Conservation (phyloP, 1,284 basidiomycete genomes). For the Phylloporus sp. region DNA sequence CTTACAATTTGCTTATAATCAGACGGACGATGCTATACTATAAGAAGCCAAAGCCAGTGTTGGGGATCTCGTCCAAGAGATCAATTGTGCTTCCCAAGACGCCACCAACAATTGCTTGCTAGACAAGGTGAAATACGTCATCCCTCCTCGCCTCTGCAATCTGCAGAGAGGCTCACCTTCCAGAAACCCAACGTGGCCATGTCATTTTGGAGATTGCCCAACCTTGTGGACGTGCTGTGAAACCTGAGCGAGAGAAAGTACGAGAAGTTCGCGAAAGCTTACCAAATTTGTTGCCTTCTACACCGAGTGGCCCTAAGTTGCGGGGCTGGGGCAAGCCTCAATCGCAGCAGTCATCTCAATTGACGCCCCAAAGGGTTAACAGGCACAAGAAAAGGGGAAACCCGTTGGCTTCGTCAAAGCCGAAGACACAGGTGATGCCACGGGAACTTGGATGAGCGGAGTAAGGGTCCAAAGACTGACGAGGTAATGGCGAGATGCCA, state of each 20-base stretch:
- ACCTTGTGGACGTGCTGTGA: conserved; percentile 88
- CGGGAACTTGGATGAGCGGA: conserved; percentile 46
- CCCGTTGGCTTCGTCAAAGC: conserved; percentile 84
- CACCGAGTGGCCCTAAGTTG: conserved; percentile 75
- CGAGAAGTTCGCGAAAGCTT: conserved; percentile 71
- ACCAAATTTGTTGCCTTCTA: conserved; percentile 43
- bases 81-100: conserved; percentile 69
- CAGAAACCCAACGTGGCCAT: conserved; percentile 92
- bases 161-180: conserved; percentile 93
- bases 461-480: conserved; percentile 71
- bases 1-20: conserved; percentile 11
- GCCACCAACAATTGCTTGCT: conserved; percentile 71
- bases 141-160: conserved; percentile 94
- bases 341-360: conserved; percentile 49
- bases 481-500: conserved; percentile 84
- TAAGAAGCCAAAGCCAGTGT: conserved; percentile 66
- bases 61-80: conserved; percentile 64
- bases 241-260: conserved; percentile 86
- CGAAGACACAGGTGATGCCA: conserved; percentile 51
- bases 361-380: conserved; percentile 47
- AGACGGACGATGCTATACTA: conserved; percentile 67
- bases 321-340: conserved; percentile 79
- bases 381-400: conserved; percentile 71
- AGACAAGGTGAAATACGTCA: conserved; percentile 83
- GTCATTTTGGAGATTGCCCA: conserved; percentile 95